These are phyloP conservation scores for Epichloe sp. DNA, from an alignment of 2,329 filamentous ascomycete species.

Conservation along the genomic window DNA sequence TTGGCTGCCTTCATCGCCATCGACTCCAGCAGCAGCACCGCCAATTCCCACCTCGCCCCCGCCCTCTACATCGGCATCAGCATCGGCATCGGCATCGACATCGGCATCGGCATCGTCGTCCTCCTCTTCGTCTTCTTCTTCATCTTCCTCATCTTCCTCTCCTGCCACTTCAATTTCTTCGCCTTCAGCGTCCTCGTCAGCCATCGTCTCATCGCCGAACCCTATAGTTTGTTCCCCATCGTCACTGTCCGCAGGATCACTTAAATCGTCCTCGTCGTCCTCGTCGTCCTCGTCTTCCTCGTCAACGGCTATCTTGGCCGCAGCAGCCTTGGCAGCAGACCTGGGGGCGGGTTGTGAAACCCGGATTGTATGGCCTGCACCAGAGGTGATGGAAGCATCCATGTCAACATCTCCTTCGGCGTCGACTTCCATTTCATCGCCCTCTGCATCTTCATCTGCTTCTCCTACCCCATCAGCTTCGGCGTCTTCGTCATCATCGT, in stretches of 20 bases:
- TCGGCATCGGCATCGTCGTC: conserved; percentile 26
- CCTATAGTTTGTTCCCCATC: conserved; percentile 24
- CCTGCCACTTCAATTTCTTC: conserved; percentile 29
- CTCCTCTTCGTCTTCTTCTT: conserved; percentile 24
- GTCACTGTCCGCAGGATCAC: conserved; percentile 39
- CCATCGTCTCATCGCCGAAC: conserved; percentile 32
- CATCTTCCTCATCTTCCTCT: conserved; percentile 30
- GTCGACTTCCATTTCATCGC: conserved; percentile 24
- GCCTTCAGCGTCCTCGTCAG: conserved; percentile 34
- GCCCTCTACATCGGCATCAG: conserved; percentile 16
- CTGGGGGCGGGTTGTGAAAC: conserved; percentile 31
- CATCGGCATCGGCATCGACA: conserved; percentile 23
- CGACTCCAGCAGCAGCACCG: conserved; percentile 22
- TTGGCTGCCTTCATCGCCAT: conserved; percentile 33
- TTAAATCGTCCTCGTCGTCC: conserved; percentile 37
- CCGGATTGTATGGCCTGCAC: conserved; percentile 28
- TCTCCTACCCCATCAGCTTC: conserved; percentile 25
- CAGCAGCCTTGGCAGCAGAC: conserved; percentile 19
- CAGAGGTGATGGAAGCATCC: conserved; percentile 20
- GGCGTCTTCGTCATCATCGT: conserved; percentile 27
- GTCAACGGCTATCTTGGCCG: conserved; percentile 21
- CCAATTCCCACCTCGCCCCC: conserved; percentile 26
- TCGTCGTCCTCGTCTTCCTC: conserved; percentile 36
- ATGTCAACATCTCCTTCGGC: conserved; percentile 34
- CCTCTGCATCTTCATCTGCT: conserved; percentile 29